Conservation (phyloP, 305 asterid species). For the Solanum hybrid region DNA sequence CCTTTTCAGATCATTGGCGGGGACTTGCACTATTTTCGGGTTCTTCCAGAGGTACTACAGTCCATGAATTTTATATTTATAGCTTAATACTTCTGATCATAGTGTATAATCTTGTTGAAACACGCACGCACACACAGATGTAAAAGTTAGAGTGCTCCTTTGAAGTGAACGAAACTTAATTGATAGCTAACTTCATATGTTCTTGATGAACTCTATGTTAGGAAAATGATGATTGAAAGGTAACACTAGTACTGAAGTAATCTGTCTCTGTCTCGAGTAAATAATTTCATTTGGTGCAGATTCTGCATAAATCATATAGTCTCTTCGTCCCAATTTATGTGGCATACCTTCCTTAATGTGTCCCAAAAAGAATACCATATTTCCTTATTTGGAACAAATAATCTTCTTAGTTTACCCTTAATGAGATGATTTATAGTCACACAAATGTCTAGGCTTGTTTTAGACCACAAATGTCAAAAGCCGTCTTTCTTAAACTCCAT, state of each 20-base stretch:
- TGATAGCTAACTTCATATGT: neutral
- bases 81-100: neutral
- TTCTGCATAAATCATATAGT: neutral
- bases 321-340: neutral
- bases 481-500: neutral
- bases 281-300: neutral
- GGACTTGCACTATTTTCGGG: conserved; percentile 83
- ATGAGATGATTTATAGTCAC: neutral
- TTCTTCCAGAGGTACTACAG: conserved; percentile 63
- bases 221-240: neutral
- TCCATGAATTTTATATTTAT: neutral
- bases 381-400: neutral
- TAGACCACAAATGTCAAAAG: neutral
- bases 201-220: neutral
- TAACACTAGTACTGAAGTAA: neutral
- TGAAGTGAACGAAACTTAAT: neutral
- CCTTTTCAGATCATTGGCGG: conserved; percentile 85
- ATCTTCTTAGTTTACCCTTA: neutral
- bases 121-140: neutral
- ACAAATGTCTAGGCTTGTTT: neutral
- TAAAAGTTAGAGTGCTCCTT: neutral
- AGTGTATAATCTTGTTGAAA: neutral
- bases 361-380: neutral
- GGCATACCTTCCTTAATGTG: neutral
- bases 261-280: neutral